Evolutionary conservation across 371 early-diverging fungal genomes (phyloP).

Genomic region (Mortierella sp.): DNA sequence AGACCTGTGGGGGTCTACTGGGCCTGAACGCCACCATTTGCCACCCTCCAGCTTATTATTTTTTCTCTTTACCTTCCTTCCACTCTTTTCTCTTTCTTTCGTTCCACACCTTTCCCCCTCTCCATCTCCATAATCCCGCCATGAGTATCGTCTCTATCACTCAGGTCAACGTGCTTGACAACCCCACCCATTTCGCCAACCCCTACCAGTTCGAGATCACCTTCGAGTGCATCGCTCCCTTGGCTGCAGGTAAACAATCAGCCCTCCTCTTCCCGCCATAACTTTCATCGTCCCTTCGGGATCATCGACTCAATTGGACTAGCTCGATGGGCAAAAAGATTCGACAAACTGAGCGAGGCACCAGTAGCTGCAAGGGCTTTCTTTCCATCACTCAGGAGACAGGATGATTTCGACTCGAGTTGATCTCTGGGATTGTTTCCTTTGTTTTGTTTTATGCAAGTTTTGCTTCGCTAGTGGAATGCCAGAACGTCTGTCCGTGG

Average conservation of each 20-base stretch:
- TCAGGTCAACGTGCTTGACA: slow-evolving; percentile 88
- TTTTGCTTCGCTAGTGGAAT: neutral
- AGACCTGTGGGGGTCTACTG: neutral
- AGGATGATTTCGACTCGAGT: neutral
- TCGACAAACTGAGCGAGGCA: neutral
- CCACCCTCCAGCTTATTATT: neutral
- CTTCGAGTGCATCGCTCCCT: slow-evolving; percentile 92
- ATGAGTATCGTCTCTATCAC: slow-evolving; percentile 92
- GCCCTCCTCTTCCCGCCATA: slow-evolving; percentile 17
- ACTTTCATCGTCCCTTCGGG: neutral
- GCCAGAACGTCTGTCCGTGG: neutral
- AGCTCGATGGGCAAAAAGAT: neutral
- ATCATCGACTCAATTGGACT: neutral
- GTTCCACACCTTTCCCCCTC: neutral
- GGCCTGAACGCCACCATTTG: slow-evolving; percentile 35
- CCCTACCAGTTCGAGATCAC: slow-evolving; percentile 96
- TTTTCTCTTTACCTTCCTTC: neutral
- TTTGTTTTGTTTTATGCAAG: slow-evolving; percentile 4
- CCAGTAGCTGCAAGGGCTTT: neutral
- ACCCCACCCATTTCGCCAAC: slow-evolving; percentile 83
- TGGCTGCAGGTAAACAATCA: slow-evolving; percentile 82
- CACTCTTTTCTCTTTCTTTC: slow-evolving; percentile 3
- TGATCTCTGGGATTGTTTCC: neutral
- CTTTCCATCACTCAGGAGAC: neutral
- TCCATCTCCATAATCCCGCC: slow-evolving; percentile 5